Percentiles rank a stretch among this genome's conserved stretches.
Evolutionary conservation across 179 eudicot species (phyloP).

Genomic region (Sideroxylon spinosum): DNA sequence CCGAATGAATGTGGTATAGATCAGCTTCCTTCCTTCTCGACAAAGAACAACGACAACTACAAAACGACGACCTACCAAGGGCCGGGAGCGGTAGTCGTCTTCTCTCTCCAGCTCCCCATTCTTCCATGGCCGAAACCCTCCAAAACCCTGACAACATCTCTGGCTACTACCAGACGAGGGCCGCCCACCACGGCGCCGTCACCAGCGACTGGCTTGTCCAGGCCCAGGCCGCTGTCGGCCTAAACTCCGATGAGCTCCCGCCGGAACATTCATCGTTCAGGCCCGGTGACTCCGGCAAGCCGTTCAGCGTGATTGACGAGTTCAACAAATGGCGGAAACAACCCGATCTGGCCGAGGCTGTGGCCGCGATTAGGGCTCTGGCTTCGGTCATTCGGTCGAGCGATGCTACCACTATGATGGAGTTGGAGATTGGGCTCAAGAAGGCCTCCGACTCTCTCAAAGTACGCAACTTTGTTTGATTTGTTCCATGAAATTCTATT

Average conservation of each 20-base stretch:
- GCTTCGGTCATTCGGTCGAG: slow-evolving; percentile 82
- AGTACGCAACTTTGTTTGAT: slow-evolving; percentile 28
- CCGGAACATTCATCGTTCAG: slow-evolving; percentile 17
- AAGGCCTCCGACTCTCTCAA: slow-evolving; percentile 86
- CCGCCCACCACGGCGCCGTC: slow-evolving; percentile 88
- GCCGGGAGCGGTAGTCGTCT: slow-evolving; percentile 25
- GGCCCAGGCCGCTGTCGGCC: slow-evolving; percentile 75
- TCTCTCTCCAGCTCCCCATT: slow-evolving; percentile 27
- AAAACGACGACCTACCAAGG: slow-evolving; percentile 36
- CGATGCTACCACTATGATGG: slow-evolving; percentile 86
- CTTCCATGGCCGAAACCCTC: slow-evolving; percentile 48
- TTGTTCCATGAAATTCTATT: too few relatives aligned
- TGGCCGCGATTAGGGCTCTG: slow-evolving; percentile 94
- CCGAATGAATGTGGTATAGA: slow-evolving; percentile 61
- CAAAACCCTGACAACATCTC: slow-evolving; percentile 58
- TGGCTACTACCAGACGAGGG: slow-evolving; percentile 82
- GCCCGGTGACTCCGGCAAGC: slow-evolving; percentile 24
- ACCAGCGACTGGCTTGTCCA: slow-evolving; percentile 94
- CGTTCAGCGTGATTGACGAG: slow-evolving; percentile 72
- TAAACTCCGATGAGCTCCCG: slow-evolving; percentile 13
- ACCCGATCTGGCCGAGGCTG: slow-evolving; percentile 96
- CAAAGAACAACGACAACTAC: slow-evolving; percentile 29
- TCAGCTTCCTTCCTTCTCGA: slow-evolving; percentile 86
- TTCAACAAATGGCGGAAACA: slow-evolving; percentile 81
- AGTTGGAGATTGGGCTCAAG: slow-evolving; percentile 88